Conservation (phyloP, 257 asterid species). For the Oldenlandia corymbosa region DNA sequence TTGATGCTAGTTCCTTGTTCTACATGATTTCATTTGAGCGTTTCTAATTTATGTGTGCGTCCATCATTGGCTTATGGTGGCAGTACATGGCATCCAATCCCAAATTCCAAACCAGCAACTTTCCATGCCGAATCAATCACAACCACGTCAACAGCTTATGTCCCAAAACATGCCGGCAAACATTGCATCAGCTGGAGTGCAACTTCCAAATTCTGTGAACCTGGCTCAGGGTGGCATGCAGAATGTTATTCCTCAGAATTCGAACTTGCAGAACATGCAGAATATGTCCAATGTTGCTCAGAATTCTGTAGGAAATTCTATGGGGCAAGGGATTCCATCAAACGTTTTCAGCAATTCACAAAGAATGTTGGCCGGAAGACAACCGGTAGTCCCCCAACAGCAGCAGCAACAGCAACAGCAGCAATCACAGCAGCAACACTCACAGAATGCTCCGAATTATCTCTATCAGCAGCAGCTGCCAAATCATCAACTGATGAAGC, state of each 20-base stretch:
- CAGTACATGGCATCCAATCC: conserved; percentile 64
- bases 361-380: conserved; percentile 74
- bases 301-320: conserved; percentile 52
- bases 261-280: conserved; percentile 65
- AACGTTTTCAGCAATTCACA: conserved; percentile 72
- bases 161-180: conserved; percentile 66
- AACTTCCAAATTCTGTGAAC: conserved; percentile 54
- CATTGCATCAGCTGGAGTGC: conserved; percentile 56
- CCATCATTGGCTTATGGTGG: conserved; percentile 25
- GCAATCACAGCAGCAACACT: conserved; percentile 67
- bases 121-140: conserved; percentile 66
- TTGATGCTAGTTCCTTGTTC: no score
- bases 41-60: background rate
- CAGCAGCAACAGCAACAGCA: conserved; percentile 45
- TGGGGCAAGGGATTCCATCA: conserved; percentile 72
- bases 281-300: conserved; percentile 52
- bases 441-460: conserved; percentile 63
- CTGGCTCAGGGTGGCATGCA: conserved; percentile 58
- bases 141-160: conserved; percentile 65
- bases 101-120: conserved; percentile 73
- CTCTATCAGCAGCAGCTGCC: conserved; percentile 77
- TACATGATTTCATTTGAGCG: no score
- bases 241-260: conserved; percentile 61
- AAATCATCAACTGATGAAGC: conserved; percentile 66
- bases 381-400: conserved; percentile 59